These are phyloP conservation scores for Chrysoporthe cubensis DNA, from an alignment of 2,329 filamentous ascomycete species.

Conservation along the genomic window DNA sequence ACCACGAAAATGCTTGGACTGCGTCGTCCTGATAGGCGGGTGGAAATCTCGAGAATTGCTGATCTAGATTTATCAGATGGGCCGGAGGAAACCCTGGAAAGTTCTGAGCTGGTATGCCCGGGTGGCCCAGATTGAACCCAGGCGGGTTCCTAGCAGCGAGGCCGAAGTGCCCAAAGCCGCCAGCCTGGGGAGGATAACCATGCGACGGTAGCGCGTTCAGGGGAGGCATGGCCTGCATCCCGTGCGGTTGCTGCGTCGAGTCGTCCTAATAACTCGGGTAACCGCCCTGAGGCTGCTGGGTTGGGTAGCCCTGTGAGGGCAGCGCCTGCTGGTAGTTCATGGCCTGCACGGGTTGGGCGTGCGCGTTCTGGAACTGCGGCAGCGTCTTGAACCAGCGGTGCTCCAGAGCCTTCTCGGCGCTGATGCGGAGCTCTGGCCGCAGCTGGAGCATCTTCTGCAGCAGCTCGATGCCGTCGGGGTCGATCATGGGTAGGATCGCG, in stretches of 20 bases:
- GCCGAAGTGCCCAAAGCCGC: background rate
- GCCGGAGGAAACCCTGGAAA: background rate
- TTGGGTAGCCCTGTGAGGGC: conserved; percentile 41
- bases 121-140: background rate
- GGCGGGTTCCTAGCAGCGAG: background rate
- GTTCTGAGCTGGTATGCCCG: background rate
- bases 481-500: conserved; percentile 87
- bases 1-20: background rate
- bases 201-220: background rate
- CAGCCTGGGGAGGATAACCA: background rate
- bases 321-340: conserved; percentile 46
- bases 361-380: conserved; percentile 55
- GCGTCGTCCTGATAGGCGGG: background rate
- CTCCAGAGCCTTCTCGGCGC: conserved; percentile 80
- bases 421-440: conserved; percentile 87
- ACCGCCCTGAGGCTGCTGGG: conserved; percentile 25
- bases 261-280: conserved; percentile 15
- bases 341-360: conserved; percentile 42
- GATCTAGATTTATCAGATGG: background rate
- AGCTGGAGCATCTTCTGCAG: conserved; percentile 90
- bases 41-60: background rate
- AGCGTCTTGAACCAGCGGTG: conserved; percentile 89
- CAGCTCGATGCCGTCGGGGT: conserved; percentile 83
- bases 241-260: conserved; percentile 2
- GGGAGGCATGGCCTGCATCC: background rate